Conservation (phyloP, 116 monocot species). For the Phalaenopsis hybrid region DNA sequence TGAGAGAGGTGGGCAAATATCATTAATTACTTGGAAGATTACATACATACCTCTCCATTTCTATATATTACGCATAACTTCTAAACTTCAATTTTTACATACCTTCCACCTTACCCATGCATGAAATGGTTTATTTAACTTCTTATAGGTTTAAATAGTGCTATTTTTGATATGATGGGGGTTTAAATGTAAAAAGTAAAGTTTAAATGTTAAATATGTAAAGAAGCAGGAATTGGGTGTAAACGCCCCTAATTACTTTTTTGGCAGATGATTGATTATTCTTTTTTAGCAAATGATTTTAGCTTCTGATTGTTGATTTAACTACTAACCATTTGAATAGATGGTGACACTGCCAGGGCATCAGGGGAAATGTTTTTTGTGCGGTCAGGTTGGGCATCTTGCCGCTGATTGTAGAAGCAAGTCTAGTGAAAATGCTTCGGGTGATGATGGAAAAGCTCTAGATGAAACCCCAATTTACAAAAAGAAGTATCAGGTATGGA, state of each 20-base stretch:
- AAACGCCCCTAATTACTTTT: too few species aligned
- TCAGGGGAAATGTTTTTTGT: slow-evolving; percentile 88
- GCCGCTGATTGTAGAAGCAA: slow-evolving; percentile 80
- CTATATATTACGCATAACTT: too few species aligned
- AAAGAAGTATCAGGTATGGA: slow-evolving; percentile 84
- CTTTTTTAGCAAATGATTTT: not conserved
- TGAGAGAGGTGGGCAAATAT: slow-evolving; percentile 70
- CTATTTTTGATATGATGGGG: too few species aligned
- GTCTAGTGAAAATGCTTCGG: slow-evolving; percentile 19
- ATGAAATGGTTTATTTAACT: too few species aligned
- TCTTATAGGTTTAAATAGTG: too few species aligned
- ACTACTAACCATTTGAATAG: slow-evolving; percentile 30
- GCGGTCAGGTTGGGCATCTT: slow-evolving; percentile 85
- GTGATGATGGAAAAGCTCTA: slow-evolving; percentile 19
- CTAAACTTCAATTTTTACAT: too few species aligned
- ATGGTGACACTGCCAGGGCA: slow-evolving; percentile 86
- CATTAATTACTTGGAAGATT: not conserved
- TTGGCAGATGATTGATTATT: not conserved
- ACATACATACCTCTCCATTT: too few species aligned
- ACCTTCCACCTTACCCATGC: too few species aligned
- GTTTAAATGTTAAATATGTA: too few species aligned
- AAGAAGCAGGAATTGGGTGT: too few species aligned
- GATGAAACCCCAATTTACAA: slow-evolving; percentile 75
- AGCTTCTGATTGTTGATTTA: not conserved
- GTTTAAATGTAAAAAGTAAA: too few species aligned